These are phyloP conservation scores for Umbelopsis vinacea DNA, from an alignment of 192 early-diverging fungal species.

Conservation along the genomic window DNA sequence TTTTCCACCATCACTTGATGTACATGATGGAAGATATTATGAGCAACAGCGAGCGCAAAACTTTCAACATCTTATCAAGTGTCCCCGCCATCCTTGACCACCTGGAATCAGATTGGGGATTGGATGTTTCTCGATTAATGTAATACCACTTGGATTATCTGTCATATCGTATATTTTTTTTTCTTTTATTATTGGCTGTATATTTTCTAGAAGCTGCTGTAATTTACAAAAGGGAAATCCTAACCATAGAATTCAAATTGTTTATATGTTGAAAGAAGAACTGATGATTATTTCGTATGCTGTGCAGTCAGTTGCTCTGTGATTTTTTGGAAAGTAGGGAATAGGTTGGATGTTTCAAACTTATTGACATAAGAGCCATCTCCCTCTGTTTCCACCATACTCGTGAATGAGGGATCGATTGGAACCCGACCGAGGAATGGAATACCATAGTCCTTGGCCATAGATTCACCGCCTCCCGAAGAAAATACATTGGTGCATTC, in stretches of 20 bases:
- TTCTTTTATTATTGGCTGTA: background rate
- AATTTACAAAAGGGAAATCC: slow-evolving; percentile 9
- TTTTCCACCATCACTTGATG: slow-evolving; percentile 96
- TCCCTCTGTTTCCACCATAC: slow-evolving; percentile 60
- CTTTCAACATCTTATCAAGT: slow-evolving; percentile 85
- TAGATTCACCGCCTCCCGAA: slow-evolving; percentile 88
- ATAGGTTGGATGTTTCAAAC: slow-evolving; percentile 56
- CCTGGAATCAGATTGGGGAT: slow-evolving; percentile 57
- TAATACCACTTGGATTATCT: background rate
- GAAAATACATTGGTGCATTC: slow-evolving; percentile 93
- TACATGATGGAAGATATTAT: slow-evolving; percentile 90
- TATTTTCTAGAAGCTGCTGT: slow-evolving; percentile 17
- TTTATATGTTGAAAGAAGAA: background rate
- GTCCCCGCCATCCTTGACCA: slow-evolving; percentile 83
- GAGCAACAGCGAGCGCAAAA: slow-evolving; percentile 80
- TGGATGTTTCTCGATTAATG: slow-evolving; percentile 32
- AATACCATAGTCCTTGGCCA: slow-evolving; percentile 85
- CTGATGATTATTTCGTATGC: background rate
- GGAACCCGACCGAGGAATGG: slow-evolving; percentile 91
- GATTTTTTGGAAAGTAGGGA: slow-evolving; percentile 56
- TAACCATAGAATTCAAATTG: slow-evolving; percentile 6
- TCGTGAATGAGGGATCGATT: slow-evolving; percentile 83
- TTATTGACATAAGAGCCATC: slow-evolving; percentile 46
- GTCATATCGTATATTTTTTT: background rate
- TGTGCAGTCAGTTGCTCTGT: slow-evolving; percentile 16